Evolutionary conservation across 768 basidiomycete species (phyloP).

Genomic region (Amyloporia xantha): DNA sequence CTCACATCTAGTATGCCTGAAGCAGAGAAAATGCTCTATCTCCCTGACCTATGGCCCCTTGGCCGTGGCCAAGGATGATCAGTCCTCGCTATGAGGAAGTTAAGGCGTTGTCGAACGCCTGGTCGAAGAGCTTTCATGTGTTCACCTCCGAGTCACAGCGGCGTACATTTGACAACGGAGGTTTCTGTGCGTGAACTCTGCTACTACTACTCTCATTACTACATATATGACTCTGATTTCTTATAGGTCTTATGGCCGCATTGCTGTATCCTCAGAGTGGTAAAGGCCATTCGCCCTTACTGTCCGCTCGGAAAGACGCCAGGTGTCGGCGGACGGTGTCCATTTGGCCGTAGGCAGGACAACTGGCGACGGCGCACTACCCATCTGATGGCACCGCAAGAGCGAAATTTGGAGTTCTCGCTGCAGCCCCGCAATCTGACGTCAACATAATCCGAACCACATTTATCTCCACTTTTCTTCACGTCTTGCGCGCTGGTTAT

Average conservation of each 20-base stretch:
- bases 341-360: no score
- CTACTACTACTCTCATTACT: not conserved
- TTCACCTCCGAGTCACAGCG: constrained; percentile 23
- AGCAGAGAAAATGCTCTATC: constrained; percentile 1
- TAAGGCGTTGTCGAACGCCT: constrained; percentile 21
- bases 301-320: not conserved
- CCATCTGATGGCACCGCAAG: no score
- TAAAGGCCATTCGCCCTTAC: constrained; percentile 3
- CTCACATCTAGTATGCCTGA: no score
- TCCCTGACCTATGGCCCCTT: constrained; percentile 21
- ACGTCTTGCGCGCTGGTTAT: no score
- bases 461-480: no score
- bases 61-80: no score
- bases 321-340: no score
- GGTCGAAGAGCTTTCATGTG: constrained; percentile 21
- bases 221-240: not conserved
- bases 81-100: constrained; percentile 23
- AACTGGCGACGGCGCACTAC: no score
- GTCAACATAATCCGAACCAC: no score
- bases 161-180: constrained; percentile 20
- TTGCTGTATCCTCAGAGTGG: constrained; percentile 10
- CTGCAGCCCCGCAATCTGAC: no score
- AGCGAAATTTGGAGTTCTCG: no score
- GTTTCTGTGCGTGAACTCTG: constrained; percentile 17
- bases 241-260: constrained; percentile 4